Conservation (phyloP, 257 asterid genomes). For the Solanum gandarillasii region DNA sequence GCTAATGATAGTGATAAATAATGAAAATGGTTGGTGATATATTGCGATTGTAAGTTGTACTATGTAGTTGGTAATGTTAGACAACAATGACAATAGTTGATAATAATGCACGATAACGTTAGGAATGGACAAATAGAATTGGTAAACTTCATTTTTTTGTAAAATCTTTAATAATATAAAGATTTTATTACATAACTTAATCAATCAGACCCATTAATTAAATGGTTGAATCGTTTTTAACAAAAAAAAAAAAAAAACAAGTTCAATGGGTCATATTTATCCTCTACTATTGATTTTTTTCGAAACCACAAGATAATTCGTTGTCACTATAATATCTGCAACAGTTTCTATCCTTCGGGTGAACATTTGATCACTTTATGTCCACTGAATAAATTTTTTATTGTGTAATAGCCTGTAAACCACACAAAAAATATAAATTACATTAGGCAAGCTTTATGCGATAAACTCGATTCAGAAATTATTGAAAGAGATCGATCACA, state of each 20-base stretch:
- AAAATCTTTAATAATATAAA: not conserved
- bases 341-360: no score
- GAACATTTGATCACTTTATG: no score
- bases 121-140: accelerated
- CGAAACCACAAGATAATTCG: no score
- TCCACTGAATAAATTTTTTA: accelerated
- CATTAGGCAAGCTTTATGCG: no score
- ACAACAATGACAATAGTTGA: not conserved
- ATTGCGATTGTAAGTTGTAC: not conserved
- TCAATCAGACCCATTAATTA: not conserved
- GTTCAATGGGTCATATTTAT: not conserved
- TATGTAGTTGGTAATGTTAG: not conserved
- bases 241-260: not conserved
- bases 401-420: no score
- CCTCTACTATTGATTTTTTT: not conserved
- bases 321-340: no score
- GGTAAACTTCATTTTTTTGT: not conserved
- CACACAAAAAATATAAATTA: no score
- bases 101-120: not conserved
- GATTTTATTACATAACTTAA: not conserved
- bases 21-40: not conserved
- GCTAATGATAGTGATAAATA: not conserved
- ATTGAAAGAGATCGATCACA: not conserved
- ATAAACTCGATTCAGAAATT: not conserved
- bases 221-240: not conserved